Base-by-base conservation (phyloP, 371 early-diverging fungal species). In the Nosema bombycis region DNA sequence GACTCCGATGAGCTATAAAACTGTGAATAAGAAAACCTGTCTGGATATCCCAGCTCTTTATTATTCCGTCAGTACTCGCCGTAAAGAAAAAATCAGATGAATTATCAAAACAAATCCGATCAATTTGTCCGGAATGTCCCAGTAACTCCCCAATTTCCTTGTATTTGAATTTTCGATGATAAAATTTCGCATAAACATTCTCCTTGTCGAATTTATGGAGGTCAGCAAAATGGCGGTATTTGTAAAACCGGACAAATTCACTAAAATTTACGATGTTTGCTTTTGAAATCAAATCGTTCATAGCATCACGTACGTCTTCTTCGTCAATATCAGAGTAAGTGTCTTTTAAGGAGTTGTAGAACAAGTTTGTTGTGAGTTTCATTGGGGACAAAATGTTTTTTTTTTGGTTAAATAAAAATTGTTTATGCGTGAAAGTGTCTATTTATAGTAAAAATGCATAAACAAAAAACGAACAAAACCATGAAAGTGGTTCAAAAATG, bases 1-100 rank as follows among this genome's bases (percentile, higher is more conserved):
- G 58, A 37, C 24, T 67, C 32, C 38, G 21, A 67, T 84, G 85
- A 0, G 80, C 83, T 32, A 81, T 79, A 36, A 84, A 77, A 34
- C 81, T 73, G 21, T 74, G 21, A 24, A 85, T 62, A 0, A 80
- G 21, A 46, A 84, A 23, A 12, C 82, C 83, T 0, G 61, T 66
- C 3, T 73, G 55, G 18, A 79, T 65, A 64, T 82, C 78, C 83
- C 83, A 84, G 4, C 79, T 34, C 72, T 86, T 86, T 14, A 86
- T 78, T 46, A 86, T 66, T 14, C 85, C 85, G 72, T 86, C 86
- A 69, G 77, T 77, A 28, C 83, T 79, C 37, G 81, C 84, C 3
- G 84, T 73, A 69, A 85, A 79, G 26, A 83, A 61, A 38, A 83
- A 73, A n/a, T 79, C 78, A 34, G 75, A 71, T 26, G 73, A 78